Conservation (phyloP, 2,329 filamentous ascomycete species). For the Tolypocladium endophyticum region DNA sequence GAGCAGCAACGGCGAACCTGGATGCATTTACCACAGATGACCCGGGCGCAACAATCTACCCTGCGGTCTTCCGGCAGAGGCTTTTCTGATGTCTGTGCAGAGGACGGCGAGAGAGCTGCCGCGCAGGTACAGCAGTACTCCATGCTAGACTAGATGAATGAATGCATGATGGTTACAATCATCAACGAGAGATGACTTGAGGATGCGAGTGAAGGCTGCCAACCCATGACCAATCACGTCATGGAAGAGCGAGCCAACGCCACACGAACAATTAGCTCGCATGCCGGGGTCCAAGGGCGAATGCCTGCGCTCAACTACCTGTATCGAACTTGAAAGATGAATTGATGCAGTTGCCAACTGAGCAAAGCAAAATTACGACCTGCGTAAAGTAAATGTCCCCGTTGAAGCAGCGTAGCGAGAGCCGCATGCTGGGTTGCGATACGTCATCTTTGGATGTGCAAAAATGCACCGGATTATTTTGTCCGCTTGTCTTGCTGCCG, state of each 20-base stretch:
- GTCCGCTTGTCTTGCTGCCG: neutral
- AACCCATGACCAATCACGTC: neutral
- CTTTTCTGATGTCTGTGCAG: constrained; percentile 48
- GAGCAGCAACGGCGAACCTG: constrained; percentile 30
- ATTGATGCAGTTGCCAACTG: neutral
- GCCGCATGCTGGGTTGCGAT: neutral
- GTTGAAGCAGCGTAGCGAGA: neutral
- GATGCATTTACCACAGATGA: constrained; percentile 64
- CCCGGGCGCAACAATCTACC: constrained; percentile 57
- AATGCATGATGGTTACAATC: neutral
- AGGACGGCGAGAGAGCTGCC: constrained; percentile 43
- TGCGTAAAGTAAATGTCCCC: neutral
- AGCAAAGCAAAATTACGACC: neutral
- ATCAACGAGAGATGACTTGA: neutral
- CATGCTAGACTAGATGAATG: constrained; percentile 12
- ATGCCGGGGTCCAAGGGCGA: too few relatives aligned
- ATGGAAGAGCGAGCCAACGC: neutral
- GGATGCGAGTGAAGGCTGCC: neutral
- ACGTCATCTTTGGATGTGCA: neutral
- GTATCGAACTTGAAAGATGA: neutral
- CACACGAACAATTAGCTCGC: neutral
- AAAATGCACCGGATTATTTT: neutral
- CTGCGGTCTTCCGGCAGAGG: constrained; percentile 47
- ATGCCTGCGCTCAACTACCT: neutral
- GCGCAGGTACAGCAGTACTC: constrained; percentile 62